Percentiles rank a stretch among this genome's conserved stretches.
Conservation (phyloP, 345 rosid species). For the Eucalyptus lansdowneana region DNA sequence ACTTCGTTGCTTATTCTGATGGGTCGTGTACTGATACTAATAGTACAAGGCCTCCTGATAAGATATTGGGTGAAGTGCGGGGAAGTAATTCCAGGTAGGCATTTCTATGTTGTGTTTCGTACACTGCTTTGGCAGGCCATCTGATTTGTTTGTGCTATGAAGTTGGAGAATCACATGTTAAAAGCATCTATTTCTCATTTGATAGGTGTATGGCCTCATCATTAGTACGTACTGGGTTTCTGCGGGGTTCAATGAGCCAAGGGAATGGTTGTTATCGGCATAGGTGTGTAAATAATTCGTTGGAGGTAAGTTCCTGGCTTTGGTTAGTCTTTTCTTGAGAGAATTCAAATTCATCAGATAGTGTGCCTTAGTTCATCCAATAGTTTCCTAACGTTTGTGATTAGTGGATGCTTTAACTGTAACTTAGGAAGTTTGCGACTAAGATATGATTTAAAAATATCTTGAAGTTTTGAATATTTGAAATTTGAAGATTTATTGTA, state of each 20-base stretch:
- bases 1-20: conserved; percentile 97
- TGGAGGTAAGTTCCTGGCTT: conserved; percentile 52
- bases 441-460: neutral
- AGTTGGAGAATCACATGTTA: neutral
- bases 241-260: conserved; percentile 83
- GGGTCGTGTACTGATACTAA: conserved; percentile 97
- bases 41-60: conserved; percentile 94
- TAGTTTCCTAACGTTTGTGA: neutral
- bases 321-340: neutral
- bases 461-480: neutral
- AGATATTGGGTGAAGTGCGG: conserved; percentile 97
- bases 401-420: neutral
- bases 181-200: neutral
- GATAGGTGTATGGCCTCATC: conserved; percentile 98
- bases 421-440: neutral
- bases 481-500: neutral
- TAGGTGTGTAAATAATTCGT: conserved; percentile 62
- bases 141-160: neutral
- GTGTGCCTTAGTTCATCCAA: neutral
- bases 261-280: conserved; percentile 99
- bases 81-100: conserved; percentile 83
- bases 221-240: conserved; percentile 89
- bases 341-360: neutral
- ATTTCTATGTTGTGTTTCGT: neutral
- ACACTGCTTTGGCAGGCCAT: neutral